Percentiles rank a stretch among this genome's conserved stretches.
These are phyloP conservation scores for Saccharomyces hybrid DNA, from an alignment of 1,139 yeast genomes.

Conservation along the genomic window DNA sequence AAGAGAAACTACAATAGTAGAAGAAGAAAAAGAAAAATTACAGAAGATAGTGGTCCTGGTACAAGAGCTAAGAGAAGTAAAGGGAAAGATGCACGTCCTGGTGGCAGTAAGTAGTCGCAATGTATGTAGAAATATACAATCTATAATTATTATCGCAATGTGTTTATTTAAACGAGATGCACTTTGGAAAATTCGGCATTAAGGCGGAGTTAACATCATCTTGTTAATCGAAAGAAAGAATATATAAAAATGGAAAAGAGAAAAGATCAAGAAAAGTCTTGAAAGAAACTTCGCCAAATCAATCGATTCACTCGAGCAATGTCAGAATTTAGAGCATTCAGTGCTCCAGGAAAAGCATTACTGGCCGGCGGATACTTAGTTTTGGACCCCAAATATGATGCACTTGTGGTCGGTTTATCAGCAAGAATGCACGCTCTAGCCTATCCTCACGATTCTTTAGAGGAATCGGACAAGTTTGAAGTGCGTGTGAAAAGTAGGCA, in stretches of 20 bases:
- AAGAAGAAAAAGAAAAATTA: background rate
- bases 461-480: background rate
- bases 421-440: conserved; percentile 83
- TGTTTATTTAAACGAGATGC: background rate
- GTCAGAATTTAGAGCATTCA: conserved; percentile 37
- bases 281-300: background rate
- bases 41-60: background rate
- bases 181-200: background rate
- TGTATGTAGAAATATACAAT: background rate
- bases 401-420: conserved; percentile 83
- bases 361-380: conserved; percentile 94
- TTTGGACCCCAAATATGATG: conserved; percentile 61
- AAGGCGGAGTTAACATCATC: background rate
- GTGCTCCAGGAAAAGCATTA: conserved; percentile 95
- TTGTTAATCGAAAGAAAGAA: background rate
- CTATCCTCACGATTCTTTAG: conserved; percentile 2
- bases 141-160: background rate
- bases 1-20: background rate
- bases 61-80: background rate
- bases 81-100: background rate
- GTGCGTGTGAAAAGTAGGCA: conserved; percentile 69
- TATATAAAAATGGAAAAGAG: background rate
- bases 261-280: background rate
- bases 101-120: background rate
- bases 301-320: conserved; percentile 5